Percentiles rank a stretch among this genome's conserved stretches.
Evolutionary conservation across 306 rosid species (phyloP).

Genomic region (Rubus idaeus): DNA sequence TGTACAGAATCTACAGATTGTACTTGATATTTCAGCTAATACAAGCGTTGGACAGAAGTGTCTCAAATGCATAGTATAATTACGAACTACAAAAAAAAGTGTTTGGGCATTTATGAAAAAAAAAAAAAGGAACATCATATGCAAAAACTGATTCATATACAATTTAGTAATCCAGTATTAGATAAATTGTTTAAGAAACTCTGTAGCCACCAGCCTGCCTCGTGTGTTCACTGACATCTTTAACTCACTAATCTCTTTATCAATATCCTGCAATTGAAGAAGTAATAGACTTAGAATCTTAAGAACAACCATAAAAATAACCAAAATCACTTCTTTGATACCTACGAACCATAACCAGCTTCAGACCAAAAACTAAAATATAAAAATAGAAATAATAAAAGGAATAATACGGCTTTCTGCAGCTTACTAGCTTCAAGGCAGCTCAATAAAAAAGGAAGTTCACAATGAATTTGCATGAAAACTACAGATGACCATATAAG

Average conservation of each 20-base stretch:
- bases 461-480: not conserved
- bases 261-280: conserved; percentile 72
- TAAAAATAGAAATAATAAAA: not conserved
- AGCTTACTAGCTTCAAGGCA: not conserved
- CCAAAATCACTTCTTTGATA: not conserved
- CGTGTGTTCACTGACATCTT: conserved; percentile 95
- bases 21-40: not conserved
- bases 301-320: not conserved
- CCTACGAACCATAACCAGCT: not conserved
- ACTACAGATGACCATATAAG: not conserved
- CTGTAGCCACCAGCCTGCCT: conserved; percentile 97
- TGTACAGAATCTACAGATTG: not conserved
- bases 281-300: conserved; percentile 2
- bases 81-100: not conserved
- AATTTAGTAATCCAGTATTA: conserved; percentile 30
- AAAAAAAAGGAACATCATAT: not conserved
- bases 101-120: not conserved
- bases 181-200: conserved; percentile 88
- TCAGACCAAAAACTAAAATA: not conserved
- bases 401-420: not conserved
- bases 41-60: not conserved
- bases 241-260: conserved; percentile 89
- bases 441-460: not conserved
- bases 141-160: not conserved
- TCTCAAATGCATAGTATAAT: not conserved